These are phyloP conservation scores for Vaccinium myrtillus DNA, from an alignment of 148 eudicot genomes.

Conservation along the genomic window DNA sequence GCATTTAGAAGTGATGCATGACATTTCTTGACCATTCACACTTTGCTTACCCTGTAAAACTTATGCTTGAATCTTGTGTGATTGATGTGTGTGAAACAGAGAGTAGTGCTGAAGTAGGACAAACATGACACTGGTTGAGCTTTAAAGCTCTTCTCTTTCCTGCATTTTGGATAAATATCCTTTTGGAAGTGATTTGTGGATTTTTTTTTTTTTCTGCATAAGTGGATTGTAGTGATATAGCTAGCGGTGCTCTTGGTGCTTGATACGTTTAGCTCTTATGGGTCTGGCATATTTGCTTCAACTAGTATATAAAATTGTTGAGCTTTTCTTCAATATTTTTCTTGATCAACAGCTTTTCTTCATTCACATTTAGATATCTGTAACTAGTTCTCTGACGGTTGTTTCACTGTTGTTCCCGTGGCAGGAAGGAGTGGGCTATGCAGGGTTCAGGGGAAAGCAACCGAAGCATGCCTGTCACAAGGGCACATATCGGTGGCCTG, in stretches of 20 bases:
- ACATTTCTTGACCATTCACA: neutral
- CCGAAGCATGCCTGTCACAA: slow-evolving; percentile 47
- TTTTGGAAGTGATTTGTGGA: neutral
- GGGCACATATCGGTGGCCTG: slow-evolving; percentile 67
- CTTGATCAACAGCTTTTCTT: neutral
- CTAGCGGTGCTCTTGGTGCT: neutral
- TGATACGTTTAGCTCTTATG: neutral
- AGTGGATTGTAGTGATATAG: neutral
- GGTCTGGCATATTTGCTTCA: neutral
- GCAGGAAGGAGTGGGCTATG: slow-evolving; percentile 72
- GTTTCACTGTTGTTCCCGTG: slow-evolving; percentile 6
- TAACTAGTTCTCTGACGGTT: neutral
- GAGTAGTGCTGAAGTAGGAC: neutral
- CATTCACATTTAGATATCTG: neutral
- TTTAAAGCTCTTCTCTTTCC: neutral
- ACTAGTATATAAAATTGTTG: neutral
- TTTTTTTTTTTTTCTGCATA: too few relatives aligned
- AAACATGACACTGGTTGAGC: neutral
- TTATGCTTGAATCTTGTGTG: neutral
- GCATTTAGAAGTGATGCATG: neutral
- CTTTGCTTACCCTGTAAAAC: neutral
- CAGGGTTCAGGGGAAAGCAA: slow-evolving; percentile 47
- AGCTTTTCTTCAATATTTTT: neutral
- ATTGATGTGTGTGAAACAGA: neutral
- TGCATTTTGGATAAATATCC: neutral